Evolutionary conservation across 768 basidiomycete genomes (phyloP).

Genomic region (Lactarius trivialis): DNA sequence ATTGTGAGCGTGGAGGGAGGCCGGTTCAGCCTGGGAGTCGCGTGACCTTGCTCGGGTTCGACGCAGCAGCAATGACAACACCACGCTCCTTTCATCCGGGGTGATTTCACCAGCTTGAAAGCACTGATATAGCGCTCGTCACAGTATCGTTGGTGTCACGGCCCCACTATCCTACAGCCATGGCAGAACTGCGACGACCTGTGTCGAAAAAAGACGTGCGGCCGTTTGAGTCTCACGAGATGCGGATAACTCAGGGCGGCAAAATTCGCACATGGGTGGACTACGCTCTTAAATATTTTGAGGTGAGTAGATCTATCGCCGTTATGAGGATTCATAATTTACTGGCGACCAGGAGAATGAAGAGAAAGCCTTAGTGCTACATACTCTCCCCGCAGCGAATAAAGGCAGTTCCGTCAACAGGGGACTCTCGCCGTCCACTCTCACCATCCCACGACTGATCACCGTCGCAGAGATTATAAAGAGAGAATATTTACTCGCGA

Average conservation of each 20-base stretch:
- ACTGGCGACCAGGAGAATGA: constrained; percentile 38
- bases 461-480: constrained; percentile 82
- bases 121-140: not conserved
- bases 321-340: not conserved
- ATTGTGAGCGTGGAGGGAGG: too few relatives aligned
- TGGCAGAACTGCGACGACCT: not conserved
- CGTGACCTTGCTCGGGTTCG: too few relatives aligned
- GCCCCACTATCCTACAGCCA: not conserved
- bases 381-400: constrained; percentile 48
- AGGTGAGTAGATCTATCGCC: constrained; percentile 25
- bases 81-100: not conserved
- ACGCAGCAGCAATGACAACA: not conserved
- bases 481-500: constrained; percentile 59
- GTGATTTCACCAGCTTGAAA: not conserved
- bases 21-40: too few relatives aligned
- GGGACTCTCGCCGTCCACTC: constrained; percentile 33
- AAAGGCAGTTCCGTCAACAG: too few relatives aligned
- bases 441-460: constrained; percentile 55
- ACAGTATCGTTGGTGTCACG: not conserved
- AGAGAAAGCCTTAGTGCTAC: constrained; percentile 45
- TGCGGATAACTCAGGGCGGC: constrained; percentile 35
- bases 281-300: constrained; percentile 34
- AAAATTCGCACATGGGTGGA: constrained; percentile 33
- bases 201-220: not conserved
- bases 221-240: constrained; percentile 24